These are phyloP conservation scores for Hymenoscyphus infarciens DNA, from an alignment of 2,329 filamentous ascomycete genomes.

Conservation along the genomic window DNA sequence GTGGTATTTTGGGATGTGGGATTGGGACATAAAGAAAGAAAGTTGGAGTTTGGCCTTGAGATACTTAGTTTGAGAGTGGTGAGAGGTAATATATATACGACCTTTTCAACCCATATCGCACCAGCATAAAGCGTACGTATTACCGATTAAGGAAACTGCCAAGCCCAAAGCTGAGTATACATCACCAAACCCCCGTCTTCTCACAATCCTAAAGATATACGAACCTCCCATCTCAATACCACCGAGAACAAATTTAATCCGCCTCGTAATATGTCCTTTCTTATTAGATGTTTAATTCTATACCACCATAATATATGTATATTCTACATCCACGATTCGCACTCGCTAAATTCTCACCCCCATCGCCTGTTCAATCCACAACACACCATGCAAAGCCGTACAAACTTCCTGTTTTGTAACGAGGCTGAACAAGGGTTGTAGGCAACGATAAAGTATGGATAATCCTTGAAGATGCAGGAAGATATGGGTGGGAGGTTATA, in stretches of 20 bases:
- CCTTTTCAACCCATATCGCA: background rate
- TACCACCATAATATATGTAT: too few relatives aligned
- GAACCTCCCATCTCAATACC: too few relatives aligned
- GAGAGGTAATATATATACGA: background rate
- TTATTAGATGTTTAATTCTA: too few relatives aligned
- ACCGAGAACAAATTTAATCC: too few relatives aligned
- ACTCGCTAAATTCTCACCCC: background rate
- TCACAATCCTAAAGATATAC: too few relatives aligned
- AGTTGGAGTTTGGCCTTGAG: background rate
- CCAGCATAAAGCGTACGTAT: too few relatives aligned
- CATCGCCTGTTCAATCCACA: background rate
- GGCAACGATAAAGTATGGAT: background rate
- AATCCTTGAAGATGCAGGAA: too few relatives aligned
- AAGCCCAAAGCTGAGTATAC: too few relatives aligned
- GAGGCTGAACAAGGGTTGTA: background rate
- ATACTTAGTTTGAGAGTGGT: background rate
- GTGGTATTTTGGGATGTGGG: background rate
- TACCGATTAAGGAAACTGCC: too few relatives aligned
- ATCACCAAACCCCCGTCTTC: too few relatives aligned
- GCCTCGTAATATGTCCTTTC: too few relatives aligned
- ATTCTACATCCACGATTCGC: background rate
- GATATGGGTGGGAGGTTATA: background rate
- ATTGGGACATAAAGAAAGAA: background rate
- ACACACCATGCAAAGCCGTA: background rate
- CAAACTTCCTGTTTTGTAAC: conserved; percentile 6